Percentiles rank a stretch among this genome's conserved stretches.
Evolutionary conservation across 768 basidiomycete genomes (phyloP).

Genomic region (Calvatia gigantea): DNA sequence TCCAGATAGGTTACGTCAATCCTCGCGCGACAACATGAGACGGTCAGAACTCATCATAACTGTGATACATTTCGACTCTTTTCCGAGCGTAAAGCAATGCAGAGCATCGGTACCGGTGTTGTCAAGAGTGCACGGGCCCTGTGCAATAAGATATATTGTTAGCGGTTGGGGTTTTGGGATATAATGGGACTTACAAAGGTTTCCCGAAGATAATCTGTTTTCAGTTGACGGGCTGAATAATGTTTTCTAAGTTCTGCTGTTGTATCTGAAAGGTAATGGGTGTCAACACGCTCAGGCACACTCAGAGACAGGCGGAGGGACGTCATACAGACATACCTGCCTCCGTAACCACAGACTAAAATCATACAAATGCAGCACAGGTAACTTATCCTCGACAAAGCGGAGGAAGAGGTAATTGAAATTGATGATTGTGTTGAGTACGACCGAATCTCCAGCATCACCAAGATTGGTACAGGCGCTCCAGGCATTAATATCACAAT

Average conservation of each 20-base stretch:
- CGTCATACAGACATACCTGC: neutral
- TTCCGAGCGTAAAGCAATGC: neutral
- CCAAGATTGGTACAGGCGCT: neutral
- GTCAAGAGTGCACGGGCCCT: neutral
- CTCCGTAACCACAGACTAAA: neutral
- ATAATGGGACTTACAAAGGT: neutral
- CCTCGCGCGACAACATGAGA: no score
- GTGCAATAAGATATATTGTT: no score
- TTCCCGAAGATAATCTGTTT: neutral
- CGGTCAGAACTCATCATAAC: no score
- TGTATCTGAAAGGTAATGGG: neutral
- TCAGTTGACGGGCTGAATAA: neutral
- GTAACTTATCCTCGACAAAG: neutral
- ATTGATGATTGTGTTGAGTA: neutral
- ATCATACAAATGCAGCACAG: neutral
- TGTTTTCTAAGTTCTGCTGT: neutral
- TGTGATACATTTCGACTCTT: neutral
- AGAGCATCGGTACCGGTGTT: no score
- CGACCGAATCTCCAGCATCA: neutral
- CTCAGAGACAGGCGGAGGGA: no score
- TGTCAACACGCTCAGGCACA: no score
- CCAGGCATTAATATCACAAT: neutral
- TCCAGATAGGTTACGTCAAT: no score
- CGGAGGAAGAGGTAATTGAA: neutral
- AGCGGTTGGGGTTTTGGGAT: neutral